These are phyloP conservation scores for Aureobasidium zeae DNA, from an alignment of 2,329 filamentous ascomycete species.

Conservation along the genomic window DNA sequence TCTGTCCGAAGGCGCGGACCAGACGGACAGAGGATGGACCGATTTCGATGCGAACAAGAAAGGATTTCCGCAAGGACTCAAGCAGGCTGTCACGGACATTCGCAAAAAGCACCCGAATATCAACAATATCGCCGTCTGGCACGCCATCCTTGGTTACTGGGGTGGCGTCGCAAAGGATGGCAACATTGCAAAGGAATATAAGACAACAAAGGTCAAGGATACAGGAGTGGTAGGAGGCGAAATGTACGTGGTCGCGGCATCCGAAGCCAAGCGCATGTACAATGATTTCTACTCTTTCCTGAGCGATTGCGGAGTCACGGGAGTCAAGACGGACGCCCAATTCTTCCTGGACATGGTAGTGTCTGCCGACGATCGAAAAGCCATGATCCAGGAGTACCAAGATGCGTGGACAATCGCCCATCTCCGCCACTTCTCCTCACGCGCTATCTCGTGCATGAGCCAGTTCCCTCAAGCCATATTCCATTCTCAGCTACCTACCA, in stretches of 20 bases:
- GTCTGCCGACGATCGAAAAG: slow-evolving; percentile 58
- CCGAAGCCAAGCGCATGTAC: slow-evolving; percentile 70
- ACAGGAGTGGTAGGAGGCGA: slow-evolving; percentile 51
- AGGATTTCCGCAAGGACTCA: slow-evolving; percentile 73
- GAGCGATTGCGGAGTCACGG: slow-evolving; percentile 62
- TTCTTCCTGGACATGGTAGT: slow-evolving; percentile 74
- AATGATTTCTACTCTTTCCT: slow-evolving; percentile 87
- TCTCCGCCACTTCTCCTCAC: slow-evolving; percentile 66
- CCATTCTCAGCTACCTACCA: slow-evolving; percentile 69
- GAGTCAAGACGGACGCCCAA: slow-evolving; percentile 88
- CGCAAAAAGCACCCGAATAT: slow-evolving; percentile 59
- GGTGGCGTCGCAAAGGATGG: slow-evolving; percentile 72
- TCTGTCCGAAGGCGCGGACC: slow-evolving; percentile 48
- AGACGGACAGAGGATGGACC: slow-evolving; percentile 54
- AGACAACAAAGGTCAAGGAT: slow-evolving; percentile 54
- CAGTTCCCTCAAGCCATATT: slow-evolving; percentile 80
- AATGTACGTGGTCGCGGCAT: slow-evolving; percentile 63
- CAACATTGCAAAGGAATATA: slow-evolving; percentile 66
- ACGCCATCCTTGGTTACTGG: slow-evolving; percentile 84
- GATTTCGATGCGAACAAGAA: slow-evolving; percentile 76
- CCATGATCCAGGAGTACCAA: slow-evolving; percentile 66
- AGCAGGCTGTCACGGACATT: slow-evolving; percentile 59
- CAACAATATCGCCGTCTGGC: slow-evolving; percentile 85
- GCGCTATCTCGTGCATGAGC: slow-evolving; percentile 89
- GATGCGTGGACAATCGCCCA: slow-evolving; percentile 76